Conservation (phyloP, 2,329 filamentous ascomycete species). For the Endoconidiophora laricicola region DNA sequence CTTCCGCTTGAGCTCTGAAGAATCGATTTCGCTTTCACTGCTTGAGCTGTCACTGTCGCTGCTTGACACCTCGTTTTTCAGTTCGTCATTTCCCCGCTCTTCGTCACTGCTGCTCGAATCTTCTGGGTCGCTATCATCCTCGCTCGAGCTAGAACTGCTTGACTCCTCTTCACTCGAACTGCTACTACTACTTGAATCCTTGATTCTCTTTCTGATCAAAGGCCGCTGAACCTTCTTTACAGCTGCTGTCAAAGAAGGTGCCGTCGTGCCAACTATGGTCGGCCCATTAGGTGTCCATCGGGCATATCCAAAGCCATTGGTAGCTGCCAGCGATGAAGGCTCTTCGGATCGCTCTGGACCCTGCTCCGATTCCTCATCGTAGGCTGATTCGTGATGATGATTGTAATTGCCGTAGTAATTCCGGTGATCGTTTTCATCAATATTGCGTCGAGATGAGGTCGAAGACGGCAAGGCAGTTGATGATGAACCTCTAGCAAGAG, state of each 20-base stretch:
- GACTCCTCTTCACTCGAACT: not conserved
- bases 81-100: not conserved
- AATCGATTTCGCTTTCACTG: not conserved
- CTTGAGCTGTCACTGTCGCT: not conserved
- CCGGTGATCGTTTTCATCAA: not conserved
- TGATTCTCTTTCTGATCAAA: not conserved
- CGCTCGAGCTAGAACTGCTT: not conserved
- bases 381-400: not conserved
- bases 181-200: not conserved
- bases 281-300: slow-evolving; percentile 10
- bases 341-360: not conserved
- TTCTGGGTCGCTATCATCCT: no score
- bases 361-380: not conserved
- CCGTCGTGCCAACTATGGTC: not conserved
- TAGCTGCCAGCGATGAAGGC: not conserved
- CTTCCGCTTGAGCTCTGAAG: not conserved
- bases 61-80: not conserved
- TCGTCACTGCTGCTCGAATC: not conserved
- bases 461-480: not conserved
- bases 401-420: not conserved
- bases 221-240: slow-evolving; percentile 2
- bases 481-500: not conserved
- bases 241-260: not conserved
- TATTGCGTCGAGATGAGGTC: not conserved
- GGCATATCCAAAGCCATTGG: slow-evolving; percentile 13